A percentile compares a stretch with the other conserved stretches of the same genome.
Evolutionary conservation across 768 basidiomycete genomes (phyloP).

Genomic region (Tricholoma terreum): DNA sequence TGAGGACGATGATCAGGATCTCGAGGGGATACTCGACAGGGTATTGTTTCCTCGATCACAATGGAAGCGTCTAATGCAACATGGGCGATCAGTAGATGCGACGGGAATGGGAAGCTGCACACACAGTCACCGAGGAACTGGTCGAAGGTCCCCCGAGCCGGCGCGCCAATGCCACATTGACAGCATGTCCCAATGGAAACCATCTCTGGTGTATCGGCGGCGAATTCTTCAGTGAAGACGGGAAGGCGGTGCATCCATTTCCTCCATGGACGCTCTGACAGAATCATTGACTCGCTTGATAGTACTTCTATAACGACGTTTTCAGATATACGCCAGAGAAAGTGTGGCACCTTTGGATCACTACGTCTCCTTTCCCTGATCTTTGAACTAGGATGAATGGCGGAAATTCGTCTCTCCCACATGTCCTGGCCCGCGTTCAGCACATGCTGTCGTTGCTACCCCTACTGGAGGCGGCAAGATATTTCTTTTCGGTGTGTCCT

Average conservation of each 20-base stretch:
- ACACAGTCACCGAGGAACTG: slow-evolving; percentile 82
- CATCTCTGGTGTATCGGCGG: slow-evolving; percentile 85
- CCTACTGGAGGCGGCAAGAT: slow-evolving; percentile 83
- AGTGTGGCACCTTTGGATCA: slow-evolving; percentile 28
- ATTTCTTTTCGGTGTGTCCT: slow-evolving; percentile 66
- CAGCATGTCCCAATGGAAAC: slow-evolving; percentile 75
- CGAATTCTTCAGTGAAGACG: slow-evolving; percentile 86
- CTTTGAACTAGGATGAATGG: slow-evolving; percentile 72
- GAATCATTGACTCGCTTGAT: neutral
- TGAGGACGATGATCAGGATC: slow-evolving; percentile 70
- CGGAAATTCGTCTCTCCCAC: slow-evolving; percentile 78
- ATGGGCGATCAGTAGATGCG: slow-evolving; percentile 55
- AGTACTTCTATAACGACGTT: slow-evolving; percentile 88
- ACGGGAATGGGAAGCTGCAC: slow-evolving; percentile 79
- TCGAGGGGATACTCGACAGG: slow-evolving; percentile 81
- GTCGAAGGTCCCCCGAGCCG: slow-evolving; percentile 80
- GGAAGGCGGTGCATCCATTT: slow-evolving; percentile 55
- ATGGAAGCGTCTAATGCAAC: slow-evolving; percentile 4
- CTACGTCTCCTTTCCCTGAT: neutral
- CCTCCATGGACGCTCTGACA: slow-evolving; percentile 1
- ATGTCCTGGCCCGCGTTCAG: slow-evolving; percentile 84
- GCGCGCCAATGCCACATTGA: slow-evolving; percentile 80
- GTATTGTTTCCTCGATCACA: slow-evolving; percentile 32
- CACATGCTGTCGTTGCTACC: slow-evolving; percentile 76
- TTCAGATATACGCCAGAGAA: slow-evolving; percentile 86